Base-by-base conservation (phyloP, 2,329 filamentous ascomycete genomes). In the Aspergillus sp. region DNA sequence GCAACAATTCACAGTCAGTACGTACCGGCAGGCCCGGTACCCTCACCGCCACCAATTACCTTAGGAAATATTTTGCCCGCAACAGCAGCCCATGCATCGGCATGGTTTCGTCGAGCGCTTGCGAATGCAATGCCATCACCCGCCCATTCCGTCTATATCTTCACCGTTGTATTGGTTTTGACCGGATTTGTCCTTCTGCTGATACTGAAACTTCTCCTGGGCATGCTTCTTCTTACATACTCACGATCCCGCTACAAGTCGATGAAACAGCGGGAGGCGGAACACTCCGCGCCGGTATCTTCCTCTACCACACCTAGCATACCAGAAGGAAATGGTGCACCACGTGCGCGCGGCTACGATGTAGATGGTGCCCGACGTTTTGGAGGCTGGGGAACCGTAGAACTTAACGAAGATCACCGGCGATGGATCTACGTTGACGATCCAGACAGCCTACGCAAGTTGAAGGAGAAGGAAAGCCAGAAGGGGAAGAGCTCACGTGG, bases 351-450 rank as follows among this genome's bases (percentile, higher is more conserved):
- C 82, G 65, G 77, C 76, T 59, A 81, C 76, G 43, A 86, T 12
- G 87, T 90, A 0, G 85, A 88, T 4, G 91, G 90, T 0, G 90
- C 90, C 0, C 88, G 87, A 67, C 81, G 93, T 1, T 79, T 91
- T 2, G 93, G 93, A 0, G 90, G 90, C 0, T 96, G 88, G 78
- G 93, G 91, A 0, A 85, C 90, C 1, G 87, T 96, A 0, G 95
- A 98, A 70, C 86, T 98, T 0, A 90, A 90, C 27, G 93, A 98
- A 39, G 93, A 97, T 47, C 88, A 93, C 70, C 82, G 90, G 63
- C 81, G 88, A 55, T 90, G 90, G 87, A 91, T 99, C 17, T 96
- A 96, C 70, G 87, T 86, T 4, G 95, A 96, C 71, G 91, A 96
- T 71, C 81, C 84, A 0, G 91, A 95, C 41, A 89, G 86, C 0